Evolutionary conservation across 2,329 filamentous ascomycete species (phyloP), one percentile per base, ranked within the genome.

Genomic region (Acarospora socialis): DNA sequence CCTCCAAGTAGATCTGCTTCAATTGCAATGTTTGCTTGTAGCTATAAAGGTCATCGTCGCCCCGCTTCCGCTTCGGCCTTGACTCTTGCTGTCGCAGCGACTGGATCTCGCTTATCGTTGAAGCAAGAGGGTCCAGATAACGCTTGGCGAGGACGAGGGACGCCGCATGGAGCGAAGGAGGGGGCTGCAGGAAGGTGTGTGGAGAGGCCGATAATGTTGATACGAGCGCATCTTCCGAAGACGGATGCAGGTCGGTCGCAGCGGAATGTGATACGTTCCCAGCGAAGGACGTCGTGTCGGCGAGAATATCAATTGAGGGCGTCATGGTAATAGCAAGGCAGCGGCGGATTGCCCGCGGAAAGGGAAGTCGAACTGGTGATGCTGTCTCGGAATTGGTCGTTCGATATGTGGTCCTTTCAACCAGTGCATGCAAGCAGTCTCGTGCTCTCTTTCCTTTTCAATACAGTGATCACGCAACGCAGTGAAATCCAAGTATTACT

Each of bases 1-100:
- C 90, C 35, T 92, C 74, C 5, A 83, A 64, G 51, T 94, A 81
- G 10, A 98, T 63, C 54, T 81, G 84, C 46, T 80, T 77, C 46
- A 93, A 62, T 46, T 83, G 83, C 41, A 94, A 79, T 60, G 42
- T 70, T 57, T 28, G 57, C 41, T 45, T 46, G 20, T 55, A 54
- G 19, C 56, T 56, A 31, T 65, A 58, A 3, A 53, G 55, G 16
- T 67, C 59, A 20, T 49, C 53, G 27, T 66, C 63, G 6, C 64
- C 65, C 43, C 81, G 66, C 63, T 90, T 92, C 40, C 81, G 66
- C 62, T 92, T 92, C 54, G 70, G 76, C 44, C 73, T 75, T 41
- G 63, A 60, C 42, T 79, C 70, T 43, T 77, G 76, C 43, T 80
- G 61, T 35, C 76, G 68, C 46, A 68, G 61, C 37, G 71, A 65